A percentile compares a stretch with the other conserved stretches of the same genome.
These are phyloP conservation scores for Flaveria robusta DNA, from an alignment of 129 eudicot species.

Conservation along the genomic window DNA sequence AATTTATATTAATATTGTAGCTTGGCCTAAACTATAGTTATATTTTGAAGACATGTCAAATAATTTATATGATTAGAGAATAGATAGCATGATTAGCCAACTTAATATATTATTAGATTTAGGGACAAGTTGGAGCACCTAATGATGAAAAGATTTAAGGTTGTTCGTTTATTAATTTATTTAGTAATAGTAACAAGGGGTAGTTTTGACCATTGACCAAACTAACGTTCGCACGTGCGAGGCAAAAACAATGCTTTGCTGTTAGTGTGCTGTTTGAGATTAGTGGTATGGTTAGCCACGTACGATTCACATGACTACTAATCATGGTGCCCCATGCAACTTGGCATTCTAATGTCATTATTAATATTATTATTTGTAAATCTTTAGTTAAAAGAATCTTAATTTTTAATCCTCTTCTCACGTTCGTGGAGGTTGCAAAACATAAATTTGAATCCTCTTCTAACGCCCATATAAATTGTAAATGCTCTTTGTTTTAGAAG, in stretches of 20 bases:
- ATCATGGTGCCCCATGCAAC: conserved; percentile 39
- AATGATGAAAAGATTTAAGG: conserved; percentile 47
- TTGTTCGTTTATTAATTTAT: conserved; percentile 14
- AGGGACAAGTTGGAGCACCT: conserved; percentile 43
- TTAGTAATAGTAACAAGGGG: not conserved
- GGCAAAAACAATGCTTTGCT: conserved; percentile 44
- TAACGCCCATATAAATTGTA: too few species aligned
- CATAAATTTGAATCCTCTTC: not conserved
- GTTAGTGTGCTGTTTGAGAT: conserved; percentile 45
- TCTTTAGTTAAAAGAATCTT: not conserved
- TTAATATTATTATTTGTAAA: not conserved
- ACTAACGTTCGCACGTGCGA: conserved; percentile 49
- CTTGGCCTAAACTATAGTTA: not conserved
- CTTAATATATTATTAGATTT: conserved; percentile 34
- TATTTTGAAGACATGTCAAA: not conserved
- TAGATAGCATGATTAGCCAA: conserved; percentile 29
- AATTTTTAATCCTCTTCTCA: conserved; percentile 4
- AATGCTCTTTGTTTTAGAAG: too few species aligned
- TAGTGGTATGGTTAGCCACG: conserved; percentile 42
- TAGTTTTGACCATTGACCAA: conserved; percentile 50
- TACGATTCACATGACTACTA: conserved; percentile 43
- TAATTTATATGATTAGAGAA: conserved; percentile 24
- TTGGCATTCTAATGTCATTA: conserved; percentile 11
- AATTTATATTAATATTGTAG: too few species aligned
- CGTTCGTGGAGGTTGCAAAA: conserved; percentile 12